These are phyloP conservation scores for Alternaria postmessia DNA, from an alignment of 2,329 filamentous ascomycete genomes.

Conservation along the genomic window DNA sequence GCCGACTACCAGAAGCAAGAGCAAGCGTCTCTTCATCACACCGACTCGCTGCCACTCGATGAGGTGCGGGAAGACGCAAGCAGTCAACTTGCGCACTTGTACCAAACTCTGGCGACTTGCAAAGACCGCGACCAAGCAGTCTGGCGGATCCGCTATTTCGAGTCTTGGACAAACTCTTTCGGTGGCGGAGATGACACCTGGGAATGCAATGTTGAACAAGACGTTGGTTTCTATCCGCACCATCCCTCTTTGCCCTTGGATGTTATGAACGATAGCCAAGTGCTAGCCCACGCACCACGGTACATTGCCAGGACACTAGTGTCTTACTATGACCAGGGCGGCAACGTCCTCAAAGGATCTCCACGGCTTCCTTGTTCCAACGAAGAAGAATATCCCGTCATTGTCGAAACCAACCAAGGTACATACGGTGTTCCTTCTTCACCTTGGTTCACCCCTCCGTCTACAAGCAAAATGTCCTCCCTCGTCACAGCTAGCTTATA, in stretches of 20 bases:
- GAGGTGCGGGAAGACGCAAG: constrained; percentile 6
- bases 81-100: constrained; percentile 14
- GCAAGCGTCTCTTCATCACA: neutral
- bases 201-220: constrained; percentile 1
- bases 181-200: constrained; percentile 3
- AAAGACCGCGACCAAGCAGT: constrained; percentile 22
- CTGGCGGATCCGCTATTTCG: constrained; percentile 27
- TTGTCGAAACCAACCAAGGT: constrained; percentile 31
- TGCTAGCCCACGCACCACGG: constrained; percentile 6
- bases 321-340: constrained; percentile 34
- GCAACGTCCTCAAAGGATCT: constrained; percentile 24
- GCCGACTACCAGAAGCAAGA: neutral
- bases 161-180: constrained; percentile 24
- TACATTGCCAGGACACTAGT: constrained; percentile 30
- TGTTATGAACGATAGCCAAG: neutral
- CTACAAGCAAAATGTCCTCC: constrained; percentile 18
- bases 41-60: constrained; percentile 6
- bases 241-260: constrained; percentile 6
- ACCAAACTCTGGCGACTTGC: constrained; percentile 6
- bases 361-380: constrained; percentile 13
- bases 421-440: constrained; percentile 25
- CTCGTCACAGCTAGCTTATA: constrained; percentile 27
- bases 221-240: constrained; percentile 21
- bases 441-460: constrained; percentile 27
- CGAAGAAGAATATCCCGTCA: constrained; percentile 16